Evolutionary conservation across 805 yeast genomes (phyloP).

Genomic region (Suhomyces vadensis): DNA sequence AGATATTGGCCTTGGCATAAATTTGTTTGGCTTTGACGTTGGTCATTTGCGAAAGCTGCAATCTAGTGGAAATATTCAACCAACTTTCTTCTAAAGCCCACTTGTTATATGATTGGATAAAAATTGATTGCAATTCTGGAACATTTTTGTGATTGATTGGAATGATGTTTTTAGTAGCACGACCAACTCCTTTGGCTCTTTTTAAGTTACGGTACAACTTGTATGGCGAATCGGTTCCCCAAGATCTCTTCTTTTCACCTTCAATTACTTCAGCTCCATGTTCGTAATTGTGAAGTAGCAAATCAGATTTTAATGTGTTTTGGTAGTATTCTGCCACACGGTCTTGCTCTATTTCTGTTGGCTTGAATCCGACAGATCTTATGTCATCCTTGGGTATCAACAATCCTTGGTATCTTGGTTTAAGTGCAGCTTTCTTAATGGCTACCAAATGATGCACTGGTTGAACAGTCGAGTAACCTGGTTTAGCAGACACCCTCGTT

Average conservation of each 20-base stretch:
- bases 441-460: conserved; percentile 92
- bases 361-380: conserved; percentile 75
- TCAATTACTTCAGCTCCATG: conserved; percentile 56
- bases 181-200: conserved; percentile 73
- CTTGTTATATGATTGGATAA: conserved; percentile 74
- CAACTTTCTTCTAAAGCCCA: conserved; percentile 70
- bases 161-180: conserved; percentile 71
- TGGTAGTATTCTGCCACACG: conserved; percentile 75
- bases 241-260: conserved; percentile 75
- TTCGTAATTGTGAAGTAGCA: conserved; percentile 72
- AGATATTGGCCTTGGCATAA: conserved; percentile 75
- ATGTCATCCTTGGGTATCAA: conserved; percentile 71
- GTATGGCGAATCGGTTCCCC: conserved; percentile 89
- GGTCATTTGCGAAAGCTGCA: conserved; percentile 91
- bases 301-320: conserved; percentile 72
- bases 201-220: conserved; percentile 78
- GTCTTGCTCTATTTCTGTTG: conserved; percentile 74
- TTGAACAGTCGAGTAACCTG: conserved; percentile 65
- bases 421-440: conserved; percentile 69
- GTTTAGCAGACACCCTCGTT: conserved; percentile 50
- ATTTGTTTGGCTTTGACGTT: conserved; percentile 77
- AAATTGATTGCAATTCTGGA: conserved; percentile 68
- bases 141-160: conserved; percentile 69
- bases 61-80: conserved; percentile 70
- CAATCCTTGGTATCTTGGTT: conserved; percentile 71